Conservation (phyloP, 257 asterid genomes). For the Nicotiana tomentosiformis region DNA sequence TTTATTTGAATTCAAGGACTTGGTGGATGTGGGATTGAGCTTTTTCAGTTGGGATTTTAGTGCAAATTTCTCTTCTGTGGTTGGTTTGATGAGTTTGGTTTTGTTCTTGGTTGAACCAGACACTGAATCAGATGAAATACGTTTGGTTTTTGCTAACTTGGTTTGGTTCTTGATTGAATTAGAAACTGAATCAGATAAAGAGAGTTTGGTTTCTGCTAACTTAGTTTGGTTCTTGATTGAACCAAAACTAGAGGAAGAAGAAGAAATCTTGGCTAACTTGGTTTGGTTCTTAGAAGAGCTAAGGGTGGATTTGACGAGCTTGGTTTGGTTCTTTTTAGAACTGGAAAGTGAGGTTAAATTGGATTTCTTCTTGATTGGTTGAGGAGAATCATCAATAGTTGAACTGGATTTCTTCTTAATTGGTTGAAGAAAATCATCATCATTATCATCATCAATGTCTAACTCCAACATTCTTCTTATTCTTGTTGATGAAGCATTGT, state of each 20-base stretch:
- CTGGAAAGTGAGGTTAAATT: slow-evolving; percentile 7
- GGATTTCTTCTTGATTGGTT: slow-evolving; percentile 30
- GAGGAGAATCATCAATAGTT: not conserved
- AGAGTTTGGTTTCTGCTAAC: slow-evolving; percentile 31
- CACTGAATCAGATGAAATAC: slow-evolving; percentile 18
- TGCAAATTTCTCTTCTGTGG: slow-evolving; percentile 16
- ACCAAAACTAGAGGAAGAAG: not conserved
- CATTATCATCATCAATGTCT: slow-evolving; percentile 10
- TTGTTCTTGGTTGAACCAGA: slow-evolving; percentile 26
- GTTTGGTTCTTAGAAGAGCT: slow-evolving; percentile 43
- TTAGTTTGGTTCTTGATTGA: slow-evolving; percentile 37
- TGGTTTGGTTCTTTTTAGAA: slow-evolving; percentile 29
- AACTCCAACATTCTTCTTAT: slow-evolving; percentile 31
- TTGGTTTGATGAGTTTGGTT: slow-evolving; percentile 31
- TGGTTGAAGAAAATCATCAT: slow-evolving; percentile 13
- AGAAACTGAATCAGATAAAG: slow-evolving; percentile 14
- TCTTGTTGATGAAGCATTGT: slow-evolving; percentile 6
- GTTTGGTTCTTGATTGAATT: slow-evolving; percentile 31
- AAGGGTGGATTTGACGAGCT: slow-evolving; percentile 17
- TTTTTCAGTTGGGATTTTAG: slow-evolving; percentile 52
- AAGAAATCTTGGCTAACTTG: slow-evolving; percentile 24
- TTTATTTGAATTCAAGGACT: slow-evolving; percentile 40
- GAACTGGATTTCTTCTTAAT: slow-evolving; percentile 19
- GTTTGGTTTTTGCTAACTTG: slow-evolving; percentile 31
- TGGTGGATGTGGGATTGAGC: slow-evolving; percentile 56